Conservation (phyloP, 768 basidiomycete species). For the Lactarius pseudohatsudake region DNA sequence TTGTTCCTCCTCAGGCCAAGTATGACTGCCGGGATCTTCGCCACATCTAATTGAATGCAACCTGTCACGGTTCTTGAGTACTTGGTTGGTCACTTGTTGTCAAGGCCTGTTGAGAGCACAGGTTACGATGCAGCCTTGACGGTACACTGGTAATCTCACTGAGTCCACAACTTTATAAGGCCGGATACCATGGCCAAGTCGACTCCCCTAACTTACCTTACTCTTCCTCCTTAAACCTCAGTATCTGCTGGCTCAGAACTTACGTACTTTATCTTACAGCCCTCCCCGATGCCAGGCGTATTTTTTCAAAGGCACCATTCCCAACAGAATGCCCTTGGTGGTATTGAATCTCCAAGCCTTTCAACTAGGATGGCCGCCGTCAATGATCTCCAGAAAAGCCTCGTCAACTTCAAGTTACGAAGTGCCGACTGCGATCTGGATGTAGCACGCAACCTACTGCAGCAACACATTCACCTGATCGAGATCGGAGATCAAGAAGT, state of each 20-base stretch:
- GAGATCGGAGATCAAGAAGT: background rate
- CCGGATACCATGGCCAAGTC: background rate
- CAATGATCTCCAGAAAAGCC: background rate
- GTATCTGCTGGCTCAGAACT: slow-evolving; percentile 3
- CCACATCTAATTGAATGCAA: background rate
- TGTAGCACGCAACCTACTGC: background rate
- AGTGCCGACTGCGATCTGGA: background rate
- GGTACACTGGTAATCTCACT: background rate
- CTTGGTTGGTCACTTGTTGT: background rate
- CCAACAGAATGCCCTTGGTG: background rate
- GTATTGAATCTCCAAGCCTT: background rate
- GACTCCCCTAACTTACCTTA: background rate
- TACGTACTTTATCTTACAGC: background rate
- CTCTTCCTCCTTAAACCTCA: background rate
- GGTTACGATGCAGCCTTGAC: background rate
- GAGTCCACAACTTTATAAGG: background rate
- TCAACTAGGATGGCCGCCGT: background rate
- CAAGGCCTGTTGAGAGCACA: background rate
- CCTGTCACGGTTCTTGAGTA: background rate
- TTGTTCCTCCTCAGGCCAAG: background rate
- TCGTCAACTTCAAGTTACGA: background rate
- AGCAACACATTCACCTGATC: background rate
- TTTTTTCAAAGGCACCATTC: background rate
- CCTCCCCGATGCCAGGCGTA: background rate
- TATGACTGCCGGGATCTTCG: background rate